A percentile compares a stretch with the other conserved stretches of the same genome.
phyloP scores from a whole-genome alignment of 257 asterid genomes.

The Misopates orontium region DNA sequence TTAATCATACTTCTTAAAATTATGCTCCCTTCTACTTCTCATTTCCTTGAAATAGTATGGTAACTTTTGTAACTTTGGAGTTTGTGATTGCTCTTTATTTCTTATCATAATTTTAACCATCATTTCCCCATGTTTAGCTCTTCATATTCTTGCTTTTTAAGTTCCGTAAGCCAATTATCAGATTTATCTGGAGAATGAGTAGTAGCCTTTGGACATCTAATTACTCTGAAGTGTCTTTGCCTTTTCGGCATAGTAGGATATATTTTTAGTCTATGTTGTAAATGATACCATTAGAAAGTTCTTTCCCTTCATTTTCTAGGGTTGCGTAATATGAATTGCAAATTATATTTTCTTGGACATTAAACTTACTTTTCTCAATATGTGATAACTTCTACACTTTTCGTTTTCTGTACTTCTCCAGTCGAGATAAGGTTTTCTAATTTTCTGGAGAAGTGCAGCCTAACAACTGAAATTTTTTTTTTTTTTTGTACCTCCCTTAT shows the following conservation, averaged over 20 bases:
- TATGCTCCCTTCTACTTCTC: slow-evolving; percentile 4
- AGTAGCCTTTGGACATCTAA: not conserved
- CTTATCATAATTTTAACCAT: not conserved
- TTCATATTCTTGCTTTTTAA: slow-evolving; percentile 14
- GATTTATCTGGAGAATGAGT: not conserved
- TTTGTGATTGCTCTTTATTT: slow-evolving; percentile 9
- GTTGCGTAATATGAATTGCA: not conserved
- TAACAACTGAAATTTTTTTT: no score
- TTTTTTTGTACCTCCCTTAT: no score
- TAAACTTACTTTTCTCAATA: no score
- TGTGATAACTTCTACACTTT: no score
- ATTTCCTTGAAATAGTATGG: slow-evolving; percentile 1
- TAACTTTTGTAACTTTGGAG: not conserved
- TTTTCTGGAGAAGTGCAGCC: no score
- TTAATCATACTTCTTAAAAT: slow-evolving; percentile 14
- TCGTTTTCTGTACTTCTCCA: no score
- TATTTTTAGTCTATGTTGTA: not conserved
- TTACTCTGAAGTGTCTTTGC: not conserved
- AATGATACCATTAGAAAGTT: not conserved
- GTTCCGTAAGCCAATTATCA: slow-evolving; percentile 13
- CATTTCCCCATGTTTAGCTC: not conserved
- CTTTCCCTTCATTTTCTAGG: not conserved
- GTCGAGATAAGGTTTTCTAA: no score
- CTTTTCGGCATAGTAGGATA: not conserved
- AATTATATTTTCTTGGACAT: no score